phyloP scores from a whole-genome alignment of 768 basidiomycete species.

The Nidula microcarpa region DNA sequence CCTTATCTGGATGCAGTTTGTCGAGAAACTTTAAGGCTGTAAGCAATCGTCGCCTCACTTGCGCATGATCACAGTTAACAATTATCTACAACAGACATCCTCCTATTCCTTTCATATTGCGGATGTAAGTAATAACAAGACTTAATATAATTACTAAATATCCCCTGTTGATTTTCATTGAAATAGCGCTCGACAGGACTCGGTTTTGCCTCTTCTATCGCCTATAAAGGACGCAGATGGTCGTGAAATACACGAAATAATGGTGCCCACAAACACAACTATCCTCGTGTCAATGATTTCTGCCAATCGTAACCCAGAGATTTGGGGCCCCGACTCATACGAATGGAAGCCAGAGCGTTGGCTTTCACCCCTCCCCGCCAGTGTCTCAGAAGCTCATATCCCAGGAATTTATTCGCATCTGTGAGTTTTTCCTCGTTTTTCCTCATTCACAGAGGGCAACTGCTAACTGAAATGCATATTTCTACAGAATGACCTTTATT shows the following conservation, averaged over 20 bases:
- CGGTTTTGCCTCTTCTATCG: conserved; percentile 35
- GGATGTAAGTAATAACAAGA: conserved; percentile 9
- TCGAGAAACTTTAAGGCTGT: conserved; percentile 37
- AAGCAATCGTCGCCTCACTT: conserved; percentile 3
- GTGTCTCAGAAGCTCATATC: conserved; percentile 30
- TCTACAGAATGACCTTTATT: conserved; percentile 37
- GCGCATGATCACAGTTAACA: no score
- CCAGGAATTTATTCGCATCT: conserved; percentile 43
- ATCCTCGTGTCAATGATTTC: conserved; percentile 31
- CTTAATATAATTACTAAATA: not conserved
- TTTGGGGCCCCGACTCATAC: conserved; percentile 46
- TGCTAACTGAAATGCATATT: not conserved
- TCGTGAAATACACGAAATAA: conserved; percentile 26
- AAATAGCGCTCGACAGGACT: conserved; percentile 29
- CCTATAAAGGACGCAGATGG: conserved; percentile 35
- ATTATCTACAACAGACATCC: conserved; percentile 10
- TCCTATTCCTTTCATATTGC: conserved; percentile 7
- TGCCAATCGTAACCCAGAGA: conserved; percentile 32
- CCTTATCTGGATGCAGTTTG: conserved; percentile 34
- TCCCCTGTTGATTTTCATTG: not conserved
- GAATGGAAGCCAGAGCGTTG: conserved; percentile 54
- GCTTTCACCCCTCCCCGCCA: conserved; percentile 33
- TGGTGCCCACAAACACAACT: conserved; percentile 33
- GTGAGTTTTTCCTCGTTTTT: conserved; percentile 18
- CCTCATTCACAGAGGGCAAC: not conserved